Evolutionary conservation across 805 yeast genomes (phyloP), one percentile per base, ranked within the genome.

Genomic region (Ogataea haglerorum): DNA sequence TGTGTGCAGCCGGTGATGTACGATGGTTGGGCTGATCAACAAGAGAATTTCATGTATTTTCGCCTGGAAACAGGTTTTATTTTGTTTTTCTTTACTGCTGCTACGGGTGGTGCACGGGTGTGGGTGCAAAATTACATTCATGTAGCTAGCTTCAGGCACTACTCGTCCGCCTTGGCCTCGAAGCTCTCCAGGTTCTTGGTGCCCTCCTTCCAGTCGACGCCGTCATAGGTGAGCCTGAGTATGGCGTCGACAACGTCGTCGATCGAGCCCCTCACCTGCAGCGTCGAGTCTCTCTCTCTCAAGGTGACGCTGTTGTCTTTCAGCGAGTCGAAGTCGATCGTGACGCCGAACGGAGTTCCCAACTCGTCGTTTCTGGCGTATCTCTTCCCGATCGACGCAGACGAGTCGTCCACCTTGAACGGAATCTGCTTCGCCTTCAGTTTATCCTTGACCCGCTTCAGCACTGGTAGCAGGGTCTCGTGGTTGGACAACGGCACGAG

Each of bases 331-430:
- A 93, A 91, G 67, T 91, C 99, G 56, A 91, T 85, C 50, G 99
- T 91, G 67, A 91, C 80, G 65, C 99, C 99, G 63, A 93, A 93
- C 55, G 99, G 99, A 40, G 98, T 93, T 67, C 99, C 99, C 61
- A 91, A 76, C 72, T 91, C 99, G 68, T 91, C 99, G 66, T 91
- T 91, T 73, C 99, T 86, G 49, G 99, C 89, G 60, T 91, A 91
- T 71, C 99, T 84, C 73, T 90, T 87, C 70, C 99, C 99, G 57
- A 91, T 93, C 23, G 98, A 86, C 15, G 96, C 97, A 53, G 95
- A 85, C 8, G 97, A 88, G 65, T 91, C 98, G 64, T 93, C 99
- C 45, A 91, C 82, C 76, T 90, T 91, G 76, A 90, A 87, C 52
- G 97, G 91, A 55, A 93, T 81, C 65, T 89, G 91, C 47, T 78